These are phyloP conservation scores for Melaleuca alternifolia DNA, from an alignment of 345 rosid species.

Conservation along the genomic window DNA sequence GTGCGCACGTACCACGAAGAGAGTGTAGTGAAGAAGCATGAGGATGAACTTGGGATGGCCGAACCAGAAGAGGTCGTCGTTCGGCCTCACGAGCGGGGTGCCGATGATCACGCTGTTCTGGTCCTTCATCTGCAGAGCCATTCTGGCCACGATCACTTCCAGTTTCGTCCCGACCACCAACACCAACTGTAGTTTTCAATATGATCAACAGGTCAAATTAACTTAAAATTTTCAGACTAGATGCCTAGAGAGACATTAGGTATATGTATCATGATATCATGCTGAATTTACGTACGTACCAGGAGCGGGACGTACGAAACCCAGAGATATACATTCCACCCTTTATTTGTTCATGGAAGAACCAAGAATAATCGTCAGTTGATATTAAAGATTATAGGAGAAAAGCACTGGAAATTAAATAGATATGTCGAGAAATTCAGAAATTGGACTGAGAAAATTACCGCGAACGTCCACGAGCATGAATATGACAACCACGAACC, in stretches of 20 bases:
- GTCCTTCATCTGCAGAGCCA: conserved; percentile 36
- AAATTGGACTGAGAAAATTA: background rate
- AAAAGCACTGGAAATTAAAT: background rate
- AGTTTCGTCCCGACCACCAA: conserved; percentile 39
- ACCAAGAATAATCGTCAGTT: background rate
- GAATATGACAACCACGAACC: conserved; percentile 60
- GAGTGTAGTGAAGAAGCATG: conserved; percentile 34
- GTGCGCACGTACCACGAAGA: conserved; percentile 23
- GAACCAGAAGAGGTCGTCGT: conserved; percentile 55
- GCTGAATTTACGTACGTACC: conserved; percentile 15
- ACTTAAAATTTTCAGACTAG: background rate
- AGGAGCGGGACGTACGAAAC: conserved; percentile 63
- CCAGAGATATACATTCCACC: conserved; percentile 60
- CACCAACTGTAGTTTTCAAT: conserved; percentile 18
- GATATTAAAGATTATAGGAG: background rate
- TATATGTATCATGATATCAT: background rate
- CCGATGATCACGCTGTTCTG: conserved; percentile 34
- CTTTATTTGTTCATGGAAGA: conserved; percentile 13
- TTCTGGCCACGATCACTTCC: conserved; percentile 43
- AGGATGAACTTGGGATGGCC: conserved; percentile 33
- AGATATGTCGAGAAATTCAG: background rate
- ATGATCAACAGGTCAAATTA: background rate
- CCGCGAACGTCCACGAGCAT: conserved; percentile 63
- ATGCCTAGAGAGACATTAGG: background rate
- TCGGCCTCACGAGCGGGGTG: conserved; percentile 35